Conservation (phyloP, 129 eudicot genomes). For the Lonicera japonica region DNA sequence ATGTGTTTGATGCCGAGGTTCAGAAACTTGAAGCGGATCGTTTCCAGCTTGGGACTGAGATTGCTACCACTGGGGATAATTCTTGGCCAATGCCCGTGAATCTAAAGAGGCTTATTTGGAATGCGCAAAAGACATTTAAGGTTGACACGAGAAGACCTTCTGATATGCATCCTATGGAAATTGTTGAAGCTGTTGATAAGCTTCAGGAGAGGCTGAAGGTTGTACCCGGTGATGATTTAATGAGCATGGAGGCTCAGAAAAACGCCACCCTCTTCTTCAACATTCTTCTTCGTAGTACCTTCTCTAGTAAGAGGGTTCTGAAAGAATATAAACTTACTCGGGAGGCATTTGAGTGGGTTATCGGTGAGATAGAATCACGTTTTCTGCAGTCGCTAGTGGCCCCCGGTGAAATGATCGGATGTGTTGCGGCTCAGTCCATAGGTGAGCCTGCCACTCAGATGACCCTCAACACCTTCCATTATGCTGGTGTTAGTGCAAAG, state of each 20-base stretch:
- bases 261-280: conserved; percentile 93
- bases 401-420: conserved; percentile 98
- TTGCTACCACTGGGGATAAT: conserved; percentile 86
- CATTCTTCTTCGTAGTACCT: conserved; percentile 87
- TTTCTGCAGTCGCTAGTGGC: conserved; percentile 94
- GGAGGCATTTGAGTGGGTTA: conserved; percentile 96
- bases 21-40: conserved; percentile 91
- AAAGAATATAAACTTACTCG: conserved; percentile 75
- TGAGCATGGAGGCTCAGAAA: conserved; percentile 93
- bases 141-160: conserved; percentile 82
- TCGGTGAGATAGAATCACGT: conserved; percentile 94
- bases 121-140: conserved; percentile 85
- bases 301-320: conserved; percentile 83
- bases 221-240: conserved; percentile 86
- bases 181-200: conserved; percentile 92
- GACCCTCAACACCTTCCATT: conserved; percentile 94
- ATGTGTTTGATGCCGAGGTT: conserved; percentile 93
- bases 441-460: conserved; percentile 99
- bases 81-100: conserved; percentile 98
- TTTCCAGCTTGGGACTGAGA: conserved; percentile 81
- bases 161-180: conserved; percentile 97
- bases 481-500: conserved; percentile 99
- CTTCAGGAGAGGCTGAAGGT: conserved; percentile 87
- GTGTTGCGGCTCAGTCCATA: conserved; percentile 98
- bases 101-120: conserved; percentile 71